Base-by-base conservation (phyloP, 148 eudicot genomes). In the Pouteria glomerata region DNA sequence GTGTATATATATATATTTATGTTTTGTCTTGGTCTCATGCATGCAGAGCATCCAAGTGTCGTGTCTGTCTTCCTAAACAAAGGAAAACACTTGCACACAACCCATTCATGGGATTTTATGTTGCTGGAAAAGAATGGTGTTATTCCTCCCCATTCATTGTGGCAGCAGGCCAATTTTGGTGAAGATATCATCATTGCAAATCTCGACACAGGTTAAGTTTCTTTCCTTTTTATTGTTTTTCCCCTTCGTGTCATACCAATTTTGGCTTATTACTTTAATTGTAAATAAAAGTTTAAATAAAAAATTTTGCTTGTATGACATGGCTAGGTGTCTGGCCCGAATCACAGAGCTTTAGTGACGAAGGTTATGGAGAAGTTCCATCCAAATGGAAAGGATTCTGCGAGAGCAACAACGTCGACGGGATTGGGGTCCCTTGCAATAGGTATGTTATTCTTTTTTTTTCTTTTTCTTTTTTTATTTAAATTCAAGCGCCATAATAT, bases 91-190 rank as follows among this genome's bases (percentile, higher is more conserved):
- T 35, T 86, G 37, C 96, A 88, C 68, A 90, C 96, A 35, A 84
- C 90, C 56, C 82, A 79, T 52, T 86, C 96, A n/a, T 88, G 95
- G 91, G 85, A 79, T 34, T 89, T 89, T 53, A 24, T 89, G 37
- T 11, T 23, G 71, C 72, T 87, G 0, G 89, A 83, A 56, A 63
- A 45, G 4, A 66, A 83, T 24, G 82, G 77, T 16, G 37, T 75
- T 2, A 42, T 79, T 24, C 61, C 4, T 0, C 33, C 37, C 0
- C 31, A 60, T 52, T 85, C 87, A 0, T 15, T 73, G 19, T 88
- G 90, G 90, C 47, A 71, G n/a, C 66, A 78, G 72, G 84, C 86
- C 19, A 70, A 76, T 42, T 88, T 71, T 64, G 90, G 92, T 1
- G 83, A n/a, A n/a, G n/a, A n/a, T n/a, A n/a, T n/a, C n/a, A n/a